Base-by-base conservation (phyloP, 345 rosid genomes). In the Gossypium turneri region DNA sequence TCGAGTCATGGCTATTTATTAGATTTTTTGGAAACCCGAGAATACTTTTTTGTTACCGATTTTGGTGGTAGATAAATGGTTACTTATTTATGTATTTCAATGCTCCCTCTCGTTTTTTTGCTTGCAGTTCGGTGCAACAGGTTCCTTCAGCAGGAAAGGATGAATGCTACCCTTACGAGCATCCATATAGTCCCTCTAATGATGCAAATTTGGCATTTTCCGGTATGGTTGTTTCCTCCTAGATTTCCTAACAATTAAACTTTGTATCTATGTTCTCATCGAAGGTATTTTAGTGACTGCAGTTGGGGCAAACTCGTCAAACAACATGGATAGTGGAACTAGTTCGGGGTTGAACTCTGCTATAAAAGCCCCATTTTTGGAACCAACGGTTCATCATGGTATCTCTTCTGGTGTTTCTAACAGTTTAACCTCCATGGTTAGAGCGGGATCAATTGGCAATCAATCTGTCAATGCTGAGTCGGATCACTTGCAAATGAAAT, bases 391-490 rank as follows among this genome's bases (percentile, higher is more conserved):
- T 72, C 85, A 77, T 70, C 81, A 77, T 45, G 84, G 83, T 58
- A 79, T 83, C 51, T 83, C 88, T 63, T 86, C 87, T 29, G 77
- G 88, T 76, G 82, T 86, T 66, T 85, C 88, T 25, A 81, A 76
- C 63, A 64, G 81, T 73, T 75, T 85, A 74, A 76, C 86, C 43
- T 87, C 90, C 47, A 58, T 85, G 76, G n/a, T 73, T 77, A 77
- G 83, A 73, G 80, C 73, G 50, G 85, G 73, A 52, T 82, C 87
- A 63, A 43, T 76, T 75, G 79, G 81, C 69, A 78, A 57, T 24
- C 81, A 70, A 64, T 77, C 82, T 56, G 79, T 81, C 64, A 59
- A 2, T 56, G 50, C 77, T 29, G 84, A 75, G 59, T 77, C 81
- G 44, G 75, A 80, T 74, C 81, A 66, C 27, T 50, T 76, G 4